Evolutionary conservation across 805 yeast genomes (phyloP), one percentile per base, ranked within the genome.

Genomic region (Yamadazyma tumulicola): DNA sequence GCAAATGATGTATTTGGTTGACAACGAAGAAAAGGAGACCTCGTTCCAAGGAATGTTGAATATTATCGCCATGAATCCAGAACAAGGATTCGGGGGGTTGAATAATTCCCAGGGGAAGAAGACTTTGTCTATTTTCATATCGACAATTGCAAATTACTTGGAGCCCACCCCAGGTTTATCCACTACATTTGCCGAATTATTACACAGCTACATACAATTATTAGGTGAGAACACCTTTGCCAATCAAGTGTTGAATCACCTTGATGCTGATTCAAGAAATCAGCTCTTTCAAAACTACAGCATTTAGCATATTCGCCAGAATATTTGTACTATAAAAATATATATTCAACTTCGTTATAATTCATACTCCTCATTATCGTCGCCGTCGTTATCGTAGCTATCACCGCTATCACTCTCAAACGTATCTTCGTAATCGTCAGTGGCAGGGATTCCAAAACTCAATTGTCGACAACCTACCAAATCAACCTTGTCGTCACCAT

Each of bases 1-100:
- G 18, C 75, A 74, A 27, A 79, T 86, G 69, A 57, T 72, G 47
- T 74, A 74, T 42, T 65, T 87, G 35, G 81, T 77, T 27, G 93
- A 85, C 45, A 80, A 88, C 38, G 84, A 80, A 34, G 98, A 93
- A 57, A 93, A 93, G 60, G 95, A 85, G 43, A 73, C 88, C 8
- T 82, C 95, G 2, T 86, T 84, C 54, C 71, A 72, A 47, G 98
- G 98, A 3, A 83, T 93, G 78, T 72, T 88, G 52, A 75, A 74
- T 37, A 73, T 79, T 19, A 65, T 91, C 12, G 68, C 70, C 23
- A 54, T 60, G n/a, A 80, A 82, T 49, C 95, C 95, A 2, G 69
- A 72, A 21, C 54, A 51, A 19, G 83, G 79, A 0, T 61, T 85
- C 29, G 71, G 75, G 0, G 69, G 67, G 2, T 54, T 66, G 31